Base-by-base conservation (phyloP, 1,284 basidiomycete species). In the Cutaneotrichosporon curvatum region DNA sequence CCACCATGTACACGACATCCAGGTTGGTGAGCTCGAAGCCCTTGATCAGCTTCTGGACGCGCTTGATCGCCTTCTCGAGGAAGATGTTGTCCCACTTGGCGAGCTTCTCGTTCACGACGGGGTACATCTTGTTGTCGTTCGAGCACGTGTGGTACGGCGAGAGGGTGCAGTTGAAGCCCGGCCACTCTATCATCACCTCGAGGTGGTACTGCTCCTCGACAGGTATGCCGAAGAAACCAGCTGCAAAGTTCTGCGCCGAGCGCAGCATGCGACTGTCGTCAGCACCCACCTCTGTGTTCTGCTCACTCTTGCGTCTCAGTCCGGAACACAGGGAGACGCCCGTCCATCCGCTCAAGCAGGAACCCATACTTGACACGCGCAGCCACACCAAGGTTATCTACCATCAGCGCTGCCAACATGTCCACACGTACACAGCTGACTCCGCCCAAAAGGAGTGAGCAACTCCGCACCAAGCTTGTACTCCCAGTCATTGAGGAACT, bases 61-160 rank as follows among this genome's bases (percentile, higher is more conserved):
- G n/a, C n/a, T n/a, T n/a, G n/a, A 72, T 73, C 0, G 89, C 85
- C 38, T 80, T 74, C 43, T 76, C 72, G 31, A 94, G 78, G 68
- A 88, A 94, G 3, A 81, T 78, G 0, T 68, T 61, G 1, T 81
- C 76, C 87, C 87, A 91, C 52, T 76, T 50, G 7, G 57, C 55
- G 12, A 68, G 54, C 49, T 65, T 67, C 6, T 41, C 43, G 12
- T 40, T 47, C 7, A 48, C 45, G 8, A 40, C 22, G n/a, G 51
- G 20, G 37, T 61, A 57, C 8, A 55, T 47, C 32, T 47, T 56
- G 30, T 47, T 43, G 45, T 63, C 57, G 41, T 59, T 61, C 4
- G 53, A 46, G 45, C 65, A 65, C 52, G 62, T 65, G 34, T 71
- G 62, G 55, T 74, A 75, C 1, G 74, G 72, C 2, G 74, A 71